phyloP scores from a whole-genome alignment of 768 basidiomycete species.

The Boletus rubropictus region DNA sequence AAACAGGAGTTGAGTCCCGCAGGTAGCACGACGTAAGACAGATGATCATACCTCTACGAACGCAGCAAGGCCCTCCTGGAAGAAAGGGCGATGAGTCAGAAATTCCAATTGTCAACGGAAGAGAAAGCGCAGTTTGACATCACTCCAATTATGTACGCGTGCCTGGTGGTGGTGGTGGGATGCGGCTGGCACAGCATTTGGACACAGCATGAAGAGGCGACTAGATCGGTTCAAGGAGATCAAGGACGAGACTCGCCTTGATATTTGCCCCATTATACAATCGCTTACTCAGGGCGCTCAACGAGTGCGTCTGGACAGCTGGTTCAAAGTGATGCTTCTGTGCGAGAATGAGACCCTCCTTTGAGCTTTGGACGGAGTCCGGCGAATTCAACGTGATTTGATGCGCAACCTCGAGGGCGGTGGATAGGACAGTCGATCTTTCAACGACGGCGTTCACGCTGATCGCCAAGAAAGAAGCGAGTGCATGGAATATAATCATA shows the following conservation, averaged over 20 bases:
- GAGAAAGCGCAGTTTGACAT: slow-evolving; percentile 1
- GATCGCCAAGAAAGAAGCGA: slow-evolving; percentile 8
- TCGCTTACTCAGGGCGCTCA: slow-evolving; percentile 44
- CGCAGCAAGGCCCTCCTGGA: slow-evolving; percentile 64
- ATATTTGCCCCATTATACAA: slow-evolving; percentile 63
- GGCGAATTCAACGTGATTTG: slow-evolving; percentile 64
- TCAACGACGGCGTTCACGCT: slow-evolving; percentile 73
- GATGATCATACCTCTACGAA: slow-evolving; percentile 40
- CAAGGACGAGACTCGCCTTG: slow-evolving; percentile 40
- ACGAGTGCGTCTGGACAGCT: slow-evolving; percentile 41
- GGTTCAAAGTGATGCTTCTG: slow-evolving; percentile 50
- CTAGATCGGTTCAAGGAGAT: not conserved
- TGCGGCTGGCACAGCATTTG: not conserved
- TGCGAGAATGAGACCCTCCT: slow-evolving; percentile 56
- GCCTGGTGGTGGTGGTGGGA: not conserved
- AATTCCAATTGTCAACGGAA: not conserved
- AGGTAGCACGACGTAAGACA: not conserved
- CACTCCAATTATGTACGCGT: slow-evolving; percentile 1
- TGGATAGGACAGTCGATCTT: slow-evolving; percentile 42
- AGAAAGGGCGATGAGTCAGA: slow-evolving; percentile 16
- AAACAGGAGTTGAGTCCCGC: not conserved
- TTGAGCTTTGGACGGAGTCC: slow-evolving; percentile 73
- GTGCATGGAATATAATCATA: slow-evolving; percentile 1
- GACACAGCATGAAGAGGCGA: not conserved
- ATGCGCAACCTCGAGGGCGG: slow-evolving; percentile 58